These are phyloP conservation scores for Gaultheria prostrata DNA, from an alignment of 148 eudicot species.

Conservation along the genomic window DNA sequence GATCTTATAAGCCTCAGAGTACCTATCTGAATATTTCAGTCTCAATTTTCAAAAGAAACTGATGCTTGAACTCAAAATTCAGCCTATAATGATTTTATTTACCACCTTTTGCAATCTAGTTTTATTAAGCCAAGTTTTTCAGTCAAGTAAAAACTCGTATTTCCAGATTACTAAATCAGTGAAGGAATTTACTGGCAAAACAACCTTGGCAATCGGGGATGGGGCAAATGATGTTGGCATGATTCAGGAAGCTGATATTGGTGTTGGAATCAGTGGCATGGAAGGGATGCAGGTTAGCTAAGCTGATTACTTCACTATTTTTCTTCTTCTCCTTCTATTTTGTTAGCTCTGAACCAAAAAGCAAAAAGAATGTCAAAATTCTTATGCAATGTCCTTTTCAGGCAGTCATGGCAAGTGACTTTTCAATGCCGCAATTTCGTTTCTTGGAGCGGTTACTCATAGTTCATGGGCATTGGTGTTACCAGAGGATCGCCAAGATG, in stretches of 20 bases:
- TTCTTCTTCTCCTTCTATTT: too few relatives aligned
- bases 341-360: too few relatives aligned
- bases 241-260: constrained; percentile 58
- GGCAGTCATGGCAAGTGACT: constrained; percentile 54
- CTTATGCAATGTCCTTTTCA: constrained; percentile 1
- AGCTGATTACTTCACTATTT: background rate
- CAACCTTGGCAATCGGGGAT: constrained; percentile 45
- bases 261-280: constrained; percentile 50
- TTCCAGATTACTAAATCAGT: constrained; percentile 37
- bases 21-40: too few relatives aligned
- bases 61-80: too few relatives aligned
- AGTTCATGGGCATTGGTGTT: constrained; percentile 54
- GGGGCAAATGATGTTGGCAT: constrained; percentile 55
- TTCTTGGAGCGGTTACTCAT: constrained; percentile 43
- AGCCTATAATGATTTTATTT: background rate
- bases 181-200: constrained; percentile 33
- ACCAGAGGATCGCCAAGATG: constrained; percentile 40
- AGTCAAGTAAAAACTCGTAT: background rate
- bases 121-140: background rate
- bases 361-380: too few relatives aligned
- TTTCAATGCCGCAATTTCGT: constrained; percentile 42
- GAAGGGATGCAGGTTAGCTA: constrained; percentile 47
- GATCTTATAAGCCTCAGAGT: too few relatives aligned
- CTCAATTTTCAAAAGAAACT: too few relatives aligned
- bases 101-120: background rate